phyloP scores from a whole-genome alignment of 1,284 basidiomycete species.

The Schizophyllum commune region DNA sequence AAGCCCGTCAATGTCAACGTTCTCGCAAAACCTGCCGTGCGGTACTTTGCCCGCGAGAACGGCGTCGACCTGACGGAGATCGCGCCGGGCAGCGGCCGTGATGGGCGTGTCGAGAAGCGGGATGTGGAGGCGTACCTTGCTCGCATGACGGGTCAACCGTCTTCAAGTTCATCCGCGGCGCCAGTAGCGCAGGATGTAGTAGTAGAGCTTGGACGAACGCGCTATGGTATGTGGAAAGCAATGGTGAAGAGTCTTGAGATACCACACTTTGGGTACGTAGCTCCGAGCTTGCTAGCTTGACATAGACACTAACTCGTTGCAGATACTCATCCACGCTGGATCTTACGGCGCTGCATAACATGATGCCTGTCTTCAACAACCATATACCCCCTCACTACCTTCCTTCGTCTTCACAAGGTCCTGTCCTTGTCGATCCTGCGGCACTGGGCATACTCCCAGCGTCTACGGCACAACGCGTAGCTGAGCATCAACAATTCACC shows the following conservation, averaged over 20 bases:
- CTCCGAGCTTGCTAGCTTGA: background rate
- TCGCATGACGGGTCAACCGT: constrained; percentile 8
- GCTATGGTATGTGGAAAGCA: constrained; percentile 82
- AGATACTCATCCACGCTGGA: constrained; percentile 80
- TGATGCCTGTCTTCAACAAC: constrained; percentile 64
- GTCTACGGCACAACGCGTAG: constrained; percentile 13
- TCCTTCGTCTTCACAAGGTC: constrained; percentile 24
- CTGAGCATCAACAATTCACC: constrained; percentile 28
- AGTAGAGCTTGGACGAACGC: constrained; percentile 70
- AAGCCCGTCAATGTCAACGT: constrained; percentile 21
- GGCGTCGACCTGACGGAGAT: constrained; percentile 55
- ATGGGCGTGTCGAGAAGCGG: constrained; percentile 67
- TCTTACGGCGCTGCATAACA: constrained; percentile 66
- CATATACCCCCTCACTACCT: constrained; percentile 64
- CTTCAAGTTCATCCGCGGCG: constrained; percentile 6
- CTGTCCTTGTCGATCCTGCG: constrained; percentile 24
- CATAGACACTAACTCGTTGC: background rate
- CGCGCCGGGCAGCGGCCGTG: constrained; percentile 66
- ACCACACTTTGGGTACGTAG: constrained; percentile 66
- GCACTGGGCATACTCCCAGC: constrained; percentile 32
- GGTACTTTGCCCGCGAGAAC: constrained; percentile 66
- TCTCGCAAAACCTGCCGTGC: constrained; percentile 71
- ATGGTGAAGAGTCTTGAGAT: constrained; percentile 80
- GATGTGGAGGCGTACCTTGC: constrained; percentile 64
- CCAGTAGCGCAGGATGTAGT: constrained; percentile 35